Percentiles rank a stretch among this genome's conserved stretches.
Evolutionary conservation across 2,329 filamentous ascomycete genomes (phyloP).

Genomic region (Fragosphaeria purpurea): DNA sequence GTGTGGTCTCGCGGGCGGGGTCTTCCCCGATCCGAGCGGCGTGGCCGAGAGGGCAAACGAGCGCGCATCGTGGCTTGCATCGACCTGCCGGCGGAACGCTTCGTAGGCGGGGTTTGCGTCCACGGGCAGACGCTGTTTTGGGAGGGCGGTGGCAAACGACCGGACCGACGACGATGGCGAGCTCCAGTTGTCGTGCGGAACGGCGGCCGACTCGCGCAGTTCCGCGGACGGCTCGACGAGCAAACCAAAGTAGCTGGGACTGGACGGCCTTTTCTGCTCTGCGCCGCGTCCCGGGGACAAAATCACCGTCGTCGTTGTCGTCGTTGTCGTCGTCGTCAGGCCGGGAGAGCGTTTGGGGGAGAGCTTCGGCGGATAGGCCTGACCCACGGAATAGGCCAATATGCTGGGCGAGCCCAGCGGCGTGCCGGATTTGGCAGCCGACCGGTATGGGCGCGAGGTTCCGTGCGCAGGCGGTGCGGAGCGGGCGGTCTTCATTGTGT

Average conservation of each 20-base stretch:
- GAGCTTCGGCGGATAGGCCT: conserved; percentile 41
- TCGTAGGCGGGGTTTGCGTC: conserved; percentile 77
- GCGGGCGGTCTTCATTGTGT: conserved; percentile 37
- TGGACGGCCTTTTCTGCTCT: conserved; percentile 33
- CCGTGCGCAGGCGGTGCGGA: conserved; percentile 31
- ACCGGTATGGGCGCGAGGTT: conserved; percentile 28
- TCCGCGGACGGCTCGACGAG: conserved; percentile 52
- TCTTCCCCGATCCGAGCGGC: conserved; percentile 17
- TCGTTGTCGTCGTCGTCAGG: not conserved
- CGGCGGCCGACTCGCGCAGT: conserved; percentile 50
- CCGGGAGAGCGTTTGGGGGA: conserved; percentile 40
- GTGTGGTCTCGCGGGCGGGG: not conserved
- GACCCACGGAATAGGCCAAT: conserved; percentile 41
- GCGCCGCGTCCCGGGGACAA: conserved; percentile 11
- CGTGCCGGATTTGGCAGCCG: conserved; percentile 34
- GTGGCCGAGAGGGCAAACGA: conserved; percentile 38
- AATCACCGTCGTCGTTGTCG: too few species aligned
- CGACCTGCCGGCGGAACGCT: conserved; percentile 64
- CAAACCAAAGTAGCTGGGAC: conserved; percentile 83
- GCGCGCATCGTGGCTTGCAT: conserved; percentile 44
- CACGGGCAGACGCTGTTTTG: conserved; percentile 53
- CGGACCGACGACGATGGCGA: conserved; percentile 57
- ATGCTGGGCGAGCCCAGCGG: conserved; percentile 42
- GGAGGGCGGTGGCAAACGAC: conserved; percentile 58
- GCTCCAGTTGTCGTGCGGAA: conserved; percentile 65